Percentiles rank a stretch among this genome's conserved stretches.
Evolutionary conservation across 352 stramenopile genomes (phyloP).

Genomic region (Pythium aquatile): DNA sequence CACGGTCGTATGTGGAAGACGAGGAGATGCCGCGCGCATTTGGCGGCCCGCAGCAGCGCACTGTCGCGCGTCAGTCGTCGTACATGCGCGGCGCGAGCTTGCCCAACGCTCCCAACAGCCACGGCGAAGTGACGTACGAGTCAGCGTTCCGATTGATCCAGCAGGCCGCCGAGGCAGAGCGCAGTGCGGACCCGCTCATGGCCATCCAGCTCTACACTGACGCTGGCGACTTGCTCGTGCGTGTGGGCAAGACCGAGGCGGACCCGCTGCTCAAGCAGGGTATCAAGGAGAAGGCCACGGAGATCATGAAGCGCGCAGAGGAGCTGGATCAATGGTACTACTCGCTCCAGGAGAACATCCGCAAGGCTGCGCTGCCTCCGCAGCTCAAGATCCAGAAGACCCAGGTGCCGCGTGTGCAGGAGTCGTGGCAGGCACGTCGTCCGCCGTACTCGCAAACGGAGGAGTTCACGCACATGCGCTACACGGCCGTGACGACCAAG

Average conservation of each 20-base stretch:
- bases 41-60: not conserved
- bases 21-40: not conserved
- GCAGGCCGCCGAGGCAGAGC: conserved; percentile 42
- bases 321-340: conserved; percentile 49
- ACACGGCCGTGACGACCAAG: conserved; percentile 47
- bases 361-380: conserved; percentile 34
- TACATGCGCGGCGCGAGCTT: conserved; percentile 15
- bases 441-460: conserved; percentile 30
- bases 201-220: conserved; percentile 48
- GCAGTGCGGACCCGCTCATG: conserved; percentile 29
- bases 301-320: conserved; percentile 46
- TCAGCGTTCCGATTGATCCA: conserved; percentile 48
- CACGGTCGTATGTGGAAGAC: conserved; percentile 20
- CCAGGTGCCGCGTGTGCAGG: conserved; percentile 40
- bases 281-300: conserved; percentile 43
- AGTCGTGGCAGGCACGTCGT: conserved; percentile 33
- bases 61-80: not conserved
- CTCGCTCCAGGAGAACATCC: conserved; percentile 38
- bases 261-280: conserved; percentile 42
- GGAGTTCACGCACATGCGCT: conserved; percentile 48
- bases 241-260: conserved; percentile 33
- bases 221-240: conserved; percentile 32
- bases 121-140: conserved; percentile 39
- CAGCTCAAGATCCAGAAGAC: conserved; percentile 41
- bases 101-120: conserved; percentile 4